These are phyloP conservation scores for Pezizomycotina sp. DNA, from an alignment of 2,329 filamentous ascomycete species.

Conservation along the genomic window DNA sequence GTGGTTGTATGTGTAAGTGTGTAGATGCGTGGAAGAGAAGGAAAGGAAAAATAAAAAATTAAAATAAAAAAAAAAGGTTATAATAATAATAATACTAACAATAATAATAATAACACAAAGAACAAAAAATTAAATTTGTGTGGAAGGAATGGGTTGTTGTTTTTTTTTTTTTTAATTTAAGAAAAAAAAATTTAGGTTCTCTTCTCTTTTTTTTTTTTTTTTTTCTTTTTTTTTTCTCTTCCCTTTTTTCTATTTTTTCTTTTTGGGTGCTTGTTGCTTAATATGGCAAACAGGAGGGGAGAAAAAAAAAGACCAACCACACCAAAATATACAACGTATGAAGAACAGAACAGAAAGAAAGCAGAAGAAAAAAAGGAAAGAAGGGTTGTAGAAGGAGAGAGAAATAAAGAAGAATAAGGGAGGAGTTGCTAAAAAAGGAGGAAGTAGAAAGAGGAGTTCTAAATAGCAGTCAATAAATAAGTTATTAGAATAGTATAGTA, in stretches of 20 bases:
- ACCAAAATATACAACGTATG: not conserved
- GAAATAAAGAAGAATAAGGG: slow-evolving; percentile 15
- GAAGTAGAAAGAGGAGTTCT: too few species aligned
- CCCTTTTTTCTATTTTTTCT: not conserved
- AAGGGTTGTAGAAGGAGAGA: slow-evolving; percentile 6
- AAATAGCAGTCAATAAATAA: too few species aligned
- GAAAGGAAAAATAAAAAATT: not conserved
- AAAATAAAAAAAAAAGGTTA: too few species aligned
- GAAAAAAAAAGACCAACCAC: not conserved
- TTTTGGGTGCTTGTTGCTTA: not conserved
- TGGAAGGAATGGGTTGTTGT: too few species aligned
- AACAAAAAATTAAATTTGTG: too few species aligned
- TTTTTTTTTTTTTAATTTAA: too few species aligned
- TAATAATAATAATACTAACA: too few species aligned
- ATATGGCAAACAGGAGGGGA: too few species aligned
- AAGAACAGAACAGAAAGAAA: not conserved
- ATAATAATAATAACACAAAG: too few species aligned
- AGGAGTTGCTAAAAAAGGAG: too few species aligned
- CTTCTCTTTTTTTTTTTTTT: not conserved
- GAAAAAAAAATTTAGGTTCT: not conserved
- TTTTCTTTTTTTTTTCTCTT: not conserved
- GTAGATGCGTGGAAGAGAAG: not conserved
- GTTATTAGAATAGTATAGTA: slow-evolving; percentile 4
- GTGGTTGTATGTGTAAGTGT: not conserved
- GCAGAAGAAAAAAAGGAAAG: slow-evolving; percentile 3